Conservation (phyloP, 352 stramenopile species). For the Saprolegnia diclina region DNA sequence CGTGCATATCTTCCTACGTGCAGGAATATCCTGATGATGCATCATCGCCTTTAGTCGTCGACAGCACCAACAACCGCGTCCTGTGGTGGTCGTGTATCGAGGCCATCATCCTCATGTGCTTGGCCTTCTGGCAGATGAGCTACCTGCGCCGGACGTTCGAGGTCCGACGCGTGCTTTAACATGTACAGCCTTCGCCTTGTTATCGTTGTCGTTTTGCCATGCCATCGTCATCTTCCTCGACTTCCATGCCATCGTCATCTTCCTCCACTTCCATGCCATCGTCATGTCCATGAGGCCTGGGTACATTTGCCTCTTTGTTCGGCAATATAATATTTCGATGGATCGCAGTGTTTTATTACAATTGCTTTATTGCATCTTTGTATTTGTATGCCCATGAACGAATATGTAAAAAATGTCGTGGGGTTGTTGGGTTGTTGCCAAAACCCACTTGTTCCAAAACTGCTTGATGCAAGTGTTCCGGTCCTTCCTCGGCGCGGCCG, state of each 20-base stretch:
- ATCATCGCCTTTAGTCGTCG: slow-evolving; percentile 49
- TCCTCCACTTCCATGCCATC: not conserved
- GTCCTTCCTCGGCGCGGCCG: slow-evolving; percentile 53
- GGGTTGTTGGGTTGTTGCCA: not conserved
- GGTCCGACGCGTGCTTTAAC: slow-evolving; percentile 75
- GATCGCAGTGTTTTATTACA: not conserved
- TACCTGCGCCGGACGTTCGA: slow-evolving; percentile 81
- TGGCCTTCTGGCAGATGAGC: slow-evolving; percentile 77
- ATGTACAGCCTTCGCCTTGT: not conserved
- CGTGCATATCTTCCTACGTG: not conserved
- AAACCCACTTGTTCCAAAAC: not conserved
- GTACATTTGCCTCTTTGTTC: not conserved
- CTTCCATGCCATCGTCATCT: not conserved
- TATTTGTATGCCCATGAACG: not conserved
- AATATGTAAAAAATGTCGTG: too few species aligned
- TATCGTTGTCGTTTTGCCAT: not conserved
- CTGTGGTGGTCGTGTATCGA: slow-evolving; percentile 81
- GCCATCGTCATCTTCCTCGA: not conserved
- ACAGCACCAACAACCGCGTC: slow-evolving; percentile 72
- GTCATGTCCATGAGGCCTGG: not conserved
- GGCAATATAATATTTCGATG: slow-evolving; percentile 1
- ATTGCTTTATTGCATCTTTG: not conserved
- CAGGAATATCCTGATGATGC: not conserved
- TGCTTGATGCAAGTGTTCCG: not conserved
- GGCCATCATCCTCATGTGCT: slow-evolving; percentile 53